Conservation (phyloP, 371 early-diverging fungal genomes). For the Mucor indicus region DNA sequence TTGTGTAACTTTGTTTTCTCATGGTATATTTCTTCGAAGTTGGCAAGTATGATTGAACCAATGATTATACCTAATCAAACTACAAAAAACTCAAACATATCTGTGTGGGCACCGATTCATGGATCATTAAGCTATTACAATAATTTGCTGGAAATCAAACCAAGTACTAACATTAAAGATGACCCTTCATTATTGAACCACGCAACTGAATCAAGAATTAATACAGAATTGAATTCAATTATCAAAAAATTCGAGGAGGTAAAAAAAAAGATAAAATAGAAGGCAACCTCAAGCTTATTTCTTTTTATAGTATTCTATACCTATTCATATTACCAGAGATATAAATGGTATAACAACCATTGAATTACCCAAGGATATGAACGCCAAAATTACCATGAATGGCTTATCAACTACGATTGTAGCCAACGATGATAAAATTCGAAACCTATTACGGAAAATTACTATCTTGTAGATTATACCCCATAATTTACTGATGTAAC, state of each 20-base stretch:
- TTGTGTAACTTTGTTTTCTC: background rate
- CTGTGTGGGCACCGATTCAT: slow-evolving; percentile 22
- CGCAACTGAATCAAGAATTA: slow-evolving; percentile 7
- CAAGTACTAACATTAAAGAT: slow-evolving; percentile 10
- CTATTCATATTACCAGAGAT: slow-evolving; percentile 11
- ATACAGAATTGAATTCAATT: slow-evolving; percentile 16
- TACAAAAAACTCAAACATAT: slow-evolving; percentile 3
- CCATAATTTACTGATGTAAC: no score
- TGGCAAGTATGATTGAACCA: slow-evolving; percentile 20
- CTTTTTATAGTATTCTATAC: slow-evolving; percentile 14
- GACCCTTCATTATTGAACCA: slow-evolving; percentile 10
- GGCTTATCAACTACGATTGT: slow-evolving; percentile 11
- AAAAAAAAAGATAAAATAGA: background rate
- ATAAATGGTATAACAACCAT: slow-evolving; percentile 13
- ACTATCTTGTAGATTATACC: no score
- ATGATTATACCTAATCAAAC: slow-evolving; percentile 6
- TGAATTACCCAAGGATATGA: slow-evolving; percentile 21
- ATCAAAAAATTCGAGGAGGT: slow-evolving; percentile 28
- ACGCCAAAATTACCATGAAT: slow-evolving; percentile 16
- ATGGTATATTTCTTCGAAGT: slow-evolving; percentile 5
- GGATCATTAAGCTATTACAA: slow-evolving; percentile 24
- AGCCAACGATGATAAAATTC: slow-evolving; percentile 16
- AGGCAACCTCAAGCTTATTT: background rate
- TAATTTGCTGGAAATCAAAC: slow-evolving; percentile 19
- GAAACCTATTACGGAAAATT: slow-evolving; percentile 15